A percentile compares a stretch with the other conserved stretches of the same genome.
Conservation (phyloP, 768 basidiomycete species). For the Gyrodon lividus region DNA sequence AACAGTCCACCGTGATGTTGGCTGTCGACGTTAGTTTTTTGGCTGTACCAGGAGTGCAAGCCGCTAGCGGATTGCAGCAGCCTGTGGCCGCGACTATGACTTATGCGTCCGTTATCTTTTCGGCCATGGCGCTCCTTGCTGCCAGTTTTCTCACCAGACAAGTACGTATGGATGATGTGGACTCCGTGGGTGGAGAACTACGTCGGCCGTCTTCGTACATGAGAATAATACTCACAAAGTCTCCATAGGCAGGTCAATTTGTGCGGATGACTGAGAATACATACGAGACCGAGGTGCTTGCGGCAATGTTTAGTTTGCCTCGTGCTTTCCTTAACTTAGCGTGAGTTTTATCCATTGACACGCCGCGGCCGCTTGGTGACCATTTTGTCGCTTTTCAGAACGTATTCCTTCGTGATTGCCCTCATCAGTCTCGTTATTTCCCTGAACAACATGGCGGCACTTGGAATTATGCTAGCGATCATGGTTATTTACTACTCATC, state of each 20-base stretch:
- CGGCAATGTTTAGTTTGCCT: conserved; percentile 32
- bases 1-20: conserved; percentile 49
- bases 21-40: conserved; percentile 54
- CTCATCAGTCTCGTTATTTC: background rate
- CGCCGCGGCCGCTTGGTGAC: too few species aligned
- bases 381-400: background rate
- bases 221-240: background rate
- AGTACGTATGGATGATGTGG: too few species aligned
- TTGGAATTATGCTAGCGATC: background rate
- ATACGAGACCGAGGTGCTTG: conserved; percentile 25
- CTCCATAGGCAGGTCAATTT: conserved; percentile 24
- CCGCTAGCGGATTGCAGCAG: conserved; percentile 1
- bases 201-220: background rate
- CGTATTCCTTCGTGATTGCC: background rate
- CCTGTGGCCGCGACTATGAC: conserved; percentile 31
- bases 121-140: conserved; percentile 11
- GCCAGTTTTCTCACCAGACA: too few species aligned
- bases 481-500: too few species aligned
- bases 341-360: conserved; percentile 15
- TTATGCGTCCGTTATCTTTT: conserved; percentile 36
- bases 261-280: conserved; percentile 4
- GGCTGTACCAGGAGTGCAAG: conserved; percentile 39
- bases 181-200: too few species aligned
- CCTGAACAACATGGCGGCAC: background rate
- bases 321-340: conserved; percentile 30